Percentiles rank a stretch among this genome's conserved stretches.
Evolutionary conservation across 768 basidiomycete genomes (phyloP).

Genomic region (Amanita rimosa): DNA sequence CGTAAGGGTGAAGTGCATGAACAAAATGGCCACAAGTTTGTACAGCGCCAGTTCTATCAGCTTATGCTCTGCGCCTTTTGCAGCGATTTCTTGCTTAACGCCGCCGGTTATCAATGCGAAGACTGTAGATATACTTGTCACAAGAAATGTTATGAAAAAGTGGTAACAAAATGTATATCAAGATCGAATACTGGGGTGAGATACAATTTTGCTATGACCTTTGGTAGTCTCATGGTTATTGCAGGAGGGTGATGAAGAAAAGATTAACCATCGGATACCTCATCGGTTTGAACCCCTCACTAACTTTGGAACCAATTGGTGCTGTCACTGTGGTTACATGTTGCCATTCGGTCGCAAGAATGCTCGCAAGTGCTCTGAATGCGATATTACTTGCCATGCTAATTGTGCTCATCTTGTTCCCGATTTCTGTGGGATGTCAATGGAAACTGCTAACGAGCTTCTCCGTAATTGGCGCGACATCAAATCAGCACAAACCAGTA

Average conservation of each 20-base stretch:
- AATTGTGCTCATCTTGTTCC: constrained; percentile 97
- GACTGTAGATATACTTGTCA: constrained; percentile 99
- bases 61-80: constrained; percentile 98
- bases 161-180: constrained; percentile 98
- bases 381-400: constrained; percentile 93
- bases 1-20: constrained; percentile 97
- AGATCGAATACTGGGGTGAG: constrained; percentile 90
- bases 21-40: constrained; percentile 99
- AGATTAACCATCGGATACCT: constrained; percentile 98
- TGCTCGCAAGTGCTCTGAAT: constrained; percentile 91
- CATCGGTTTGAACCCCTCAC: constrained; percentile 96
- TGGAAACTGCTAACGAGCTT: constrained; percentile 95
- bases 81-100: constrained; percentile 94
- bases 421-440: constrained; percentile 99
- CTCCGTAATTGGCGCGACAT: constrained; percentile 87
- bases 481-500: constrained; percentile 39
- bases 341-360: constrained; percentile 95
- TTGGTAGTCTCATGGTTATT: neutral
- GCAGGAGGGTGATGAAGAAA: constrained; percentile 94
- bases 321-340: constrained; percentile 99
- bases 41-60: constrained; percentile 96
- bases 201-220: constrained; percentile 10
- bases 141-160: constrained; percentile 98
- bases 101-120: constrained; percentile 97
- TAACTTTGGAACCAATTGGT: constrained; percentile 98